These are phyloP conservation scores for Terfezia claveryi DNA, from an alignment of 495 filamentous ascomycete species.

Conservation along the genomic window DNA sequence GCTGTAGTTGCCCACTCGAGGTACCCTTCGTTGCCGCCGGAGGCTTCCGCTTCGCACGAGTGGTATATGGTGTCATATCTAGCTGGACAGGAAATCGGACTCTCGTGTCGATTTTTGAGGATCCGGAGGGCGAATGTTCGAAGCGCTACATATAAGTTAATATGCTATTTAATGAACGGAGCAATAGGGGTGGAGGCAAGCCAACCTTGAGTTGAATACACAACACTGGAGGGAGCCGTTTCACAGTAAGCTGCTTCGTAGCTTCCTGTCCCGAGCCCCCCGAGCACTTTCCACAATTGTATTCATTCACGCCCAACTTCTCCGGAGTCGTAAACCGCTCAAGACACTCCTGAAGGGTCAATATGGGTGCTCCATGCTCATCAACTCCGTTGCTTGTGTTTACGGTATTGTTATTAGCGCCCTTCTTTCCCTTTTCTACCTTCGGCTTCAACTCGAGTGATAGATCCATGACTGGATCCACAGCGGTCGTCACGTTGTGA, in stretches of 20 bases:
- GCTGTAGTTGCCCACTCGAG: neutral
- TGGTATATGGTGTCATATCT: constrained; percentile 74
- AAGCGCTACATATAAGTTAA: constrained; percentile 35
- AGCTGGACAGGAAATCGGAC: constrained; percentile 68
- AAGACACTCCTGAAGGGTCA: constrained; percentile 52
- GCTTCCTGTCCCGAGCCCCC: constrained; percentile 40
- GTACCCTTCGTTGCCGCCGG: neutral
- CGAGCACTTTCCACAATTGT: constrained; percentile 56
- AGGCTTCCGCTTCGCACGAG: constrained; percentile 26
- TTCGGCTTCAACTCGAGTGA: constrained; percentile 38
- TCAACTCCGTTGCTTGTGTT: constrained; percentile 9
- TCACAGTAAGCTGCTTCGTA: constrained; percentile 58
- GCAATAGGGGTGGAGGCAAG: neutral
- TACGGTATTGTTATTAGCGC: constrained; percentile 5
- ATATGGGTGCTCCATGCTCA: constrained; percentile 19
- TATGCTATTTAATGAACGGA: neutral
- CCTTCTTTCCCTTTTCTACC: constrained; percentile 15
- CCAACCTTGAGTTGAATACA: constrained; percentile 76
- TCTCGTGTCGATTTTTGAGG: constrained; percentile 57
- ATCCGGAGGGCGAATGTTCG: constrained; percentile 44
- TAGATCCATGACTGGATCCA: constrained; percentile 71
- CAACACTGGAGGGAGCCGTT: constrained; percentile 61
- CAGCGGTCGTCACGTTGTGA: constrained; percentile 48
- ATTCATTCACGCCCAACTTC: constrained; percentile 52
- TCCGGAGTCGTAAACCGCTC: constrained; percentile 55